Evolutionary conservation across 2,329 filamentous ascomycete species (phyloP).

Genomic region (Didymella lethalis): DNA sequence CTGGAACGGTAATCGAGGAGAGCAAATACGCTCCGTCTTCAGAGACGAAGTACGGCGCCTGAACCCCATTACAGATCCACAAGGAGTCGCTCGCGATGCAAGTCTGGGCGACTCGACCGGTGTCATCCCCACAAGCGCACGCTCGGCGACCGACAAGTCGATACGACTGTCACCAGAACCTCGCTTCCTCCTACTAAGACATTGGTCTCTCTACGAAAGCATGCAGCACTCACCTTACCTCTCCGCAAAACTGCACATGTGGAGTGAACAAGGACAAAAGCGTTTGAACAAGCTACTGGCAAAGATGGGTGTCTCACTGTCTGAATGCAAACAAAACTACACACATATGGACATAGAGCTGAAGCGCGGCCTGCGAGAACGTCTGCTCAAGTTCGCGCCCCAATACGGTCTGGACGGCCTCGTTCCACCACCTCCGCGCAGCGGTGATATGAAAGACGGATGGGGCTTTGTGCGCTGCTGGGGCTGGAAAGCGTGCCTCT

Average conservation of each 20-base stretch:
- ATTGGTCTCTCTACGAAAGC: conserved; percentile 98
- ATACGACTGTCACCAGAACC: conserved; percentile 95
- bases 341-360: conserved; percentile 98
- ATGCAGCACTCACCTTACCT: conserved; percentile 98
- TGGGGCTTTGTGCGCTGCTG: conserved; percentile 98
- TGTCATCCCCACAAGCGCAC: conserved; percentile 87
- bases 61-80: conserved; percentile 74
- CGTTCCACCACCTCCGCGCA: conserved; percentile 72
- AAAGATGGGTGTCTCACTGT: conserved; percentile 96
- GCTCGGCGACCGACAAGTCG: conserved; percentile 87
- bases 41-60: conserved; percentile 93
- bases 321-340: conserved; percentile 94
- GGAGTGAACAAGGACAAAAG: conserved; percentile 89
- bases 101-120: conserved; percentile 72
- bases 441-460: conserved; percentile 80
- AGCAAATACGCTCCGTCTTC: conserved; percentile 82
- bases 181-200: conserved; percentile 87
- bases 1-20: conserved; percentile 83
- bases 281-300: conserved; percentile 91
- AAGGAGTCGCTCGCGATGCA: conserved; percentile 66
- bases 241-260: conserved; percentile 89
- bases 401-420: conserved; percentile 94
- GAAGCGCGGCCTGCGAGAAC: conserved; percentile 83
- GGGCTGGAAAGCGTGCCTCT: conserved; percentile 96
- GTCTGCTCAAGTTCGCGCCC: conserved; percentile 88